Evolutionary conservation across 2,329 filamentous ascomycete genomes (phyloP).

Genomic region (Fusarium nanum): DNA sequence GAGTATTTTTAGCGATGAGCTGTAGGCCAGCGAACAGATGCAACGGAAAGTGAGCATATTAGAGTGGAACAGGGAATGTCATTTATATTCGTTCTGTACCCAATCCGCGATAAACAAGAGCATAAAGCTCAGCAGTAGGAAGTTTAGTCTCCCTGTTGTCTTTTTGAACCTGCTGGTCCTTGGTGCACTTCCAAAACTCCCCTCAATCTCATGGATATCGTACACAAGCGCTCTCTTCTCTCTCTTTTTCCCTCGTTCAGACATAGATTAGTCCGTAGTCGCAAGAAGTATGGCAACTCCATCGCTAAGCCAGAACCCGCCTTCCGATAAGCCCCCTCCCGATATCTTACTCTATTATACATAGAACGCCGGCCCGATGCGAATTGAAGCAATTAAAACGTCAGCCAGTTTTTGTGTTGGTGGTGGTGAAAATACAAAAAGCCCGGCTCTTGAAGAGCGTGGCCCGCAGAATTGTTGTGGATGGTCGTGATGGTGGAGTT

Average conservation of each 20-base stretch:
- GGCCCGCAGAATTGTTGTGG: constrained; percentile 18
- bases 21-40: constrained; percentile 11
- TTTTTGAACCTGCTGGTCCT: constrained; percentile 13
- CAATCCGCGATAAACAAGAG: constrained; percentile 28
- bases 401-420: constrained; percentile 36
- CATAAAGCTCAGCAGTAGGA: constrained; percentile 23
- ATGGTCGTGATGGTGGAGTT: constrained; percentile 40
- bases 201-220: constrained; percentile 21
- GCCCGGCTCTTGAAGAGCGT: constrained; percentile 9
- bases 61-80: constrained; percentile 39
- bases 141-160: constrained; percentile 11
- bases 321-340: constrained; percentile 24
- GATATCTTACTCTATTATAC: constrained; percentile 48
- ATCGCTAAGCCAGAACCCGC: constrained; percentile 43
- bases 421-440: constrained; percentile 40
- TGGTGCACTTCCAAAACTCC: constrained; percentile 10
- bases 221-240: constrained; percentile 29
- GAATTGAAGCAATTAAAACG: constrained; percentile 40
- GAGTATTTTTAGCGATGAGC: constrained; percentile 55
- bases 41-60: neutral
- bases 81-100: constrained; percentile 44
- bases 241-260: constrained; percentile 26
- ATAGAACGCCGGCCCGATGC: constrained; percentile 52
- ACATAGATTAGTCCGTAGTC: constrained; percentile 26
- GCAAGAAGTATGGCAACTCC: constrained; percentile 39